Percentiles rank a stretch among this genome's conserved stretches.
Conservation (phyloP, 495 filamentous ascomycete genomes). For the Hypoxylon cercidicola region DNA sequence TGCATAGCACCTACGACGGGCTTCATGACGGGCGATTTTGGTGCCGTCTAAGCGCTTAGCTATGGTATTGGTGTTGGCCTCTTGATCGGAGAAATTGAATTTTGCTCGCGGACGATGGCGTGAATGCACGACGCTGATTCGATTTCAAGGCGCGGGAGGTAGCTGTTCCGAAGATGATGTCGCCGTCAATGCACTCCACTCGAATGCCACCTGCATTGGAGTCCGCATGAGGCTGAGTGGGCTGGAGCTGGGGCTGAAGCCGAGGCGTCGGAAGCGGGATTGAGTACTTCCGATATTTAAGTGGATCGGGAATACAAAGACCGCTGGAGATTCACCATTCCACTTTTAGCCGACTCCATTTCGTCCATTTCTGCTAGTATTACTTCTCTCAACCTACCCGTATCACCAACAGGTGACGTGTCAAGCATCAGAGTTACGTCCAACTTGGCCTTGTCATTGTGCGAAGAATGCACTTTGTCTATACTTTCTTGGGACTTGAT, state of each 20-base stretch:
- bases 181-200: conserved; percentile 20
- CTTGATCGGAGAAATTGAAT: background rate
- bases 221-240: conserved; percentile 21
- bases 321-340: background rate
- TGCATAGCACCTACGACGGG: conserved; percentile 88
- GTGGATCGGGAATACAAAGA: background rate
- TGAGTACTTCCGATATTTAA: conserved; percentile 12
- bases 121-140: background rate
- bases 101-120: background rate
- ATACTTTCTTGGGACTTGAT: background rate
- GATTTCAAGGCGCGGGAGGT: conserved; percentile 2
- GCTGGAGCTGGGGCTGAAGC: conserved; percentile 17
- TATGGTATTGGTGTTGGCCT: background rate
- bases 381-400: too few species aligned
- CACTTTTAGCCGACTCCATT: background rate
- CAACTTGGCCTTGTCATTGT: too few species aligned
- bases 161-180: conserved; percentile 18
- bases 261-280: conserved; percentile 20
- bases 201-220: conserved; percentile 25
- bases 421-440: too few species aligned
- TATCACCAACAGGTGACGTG: background rate
- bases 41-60: background rate
- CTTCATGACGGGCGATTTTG: conserved; percentile 74
- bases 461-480: background rate
- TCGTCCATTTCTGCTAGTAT: too few species aligned